Conservation (phyloP, 257 asterid genomes). For the Nicotiana otophora region DNA sequence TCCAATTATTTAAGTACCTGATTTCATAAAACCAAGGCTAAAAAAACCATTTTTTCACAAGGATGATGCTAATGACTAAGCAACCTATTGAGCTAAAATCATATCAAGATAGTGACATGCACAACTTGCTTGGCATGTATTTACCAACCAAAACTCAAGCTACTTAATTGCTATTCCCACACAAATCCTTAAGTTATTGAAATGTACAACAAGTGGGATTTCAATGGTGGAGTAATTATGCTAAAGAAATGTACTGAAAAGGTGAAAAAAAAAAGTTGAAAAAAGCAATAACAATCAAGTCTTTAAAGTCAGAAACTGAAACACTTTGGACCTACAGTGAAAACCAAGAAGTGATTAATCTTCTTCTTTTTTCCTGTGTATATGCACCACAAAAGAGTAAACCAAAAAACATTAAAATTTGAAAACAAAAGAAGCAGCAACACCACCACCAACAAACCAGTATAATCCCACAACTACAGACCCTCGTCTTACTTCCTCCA, state of each 20-base stretch:
- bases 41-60: neutral
- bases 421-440: neutral
- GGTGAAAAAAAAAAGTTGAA: neutral
- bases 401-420: neutral
- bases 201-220: constrained; percentile 6
- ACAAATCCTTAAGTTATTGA: neutral
- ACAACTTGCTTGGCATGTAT: neutral
- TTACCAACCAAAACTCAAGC: neutral
- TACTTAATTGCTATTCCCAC: neutral
- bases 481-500: no score
- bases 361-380: neutral
- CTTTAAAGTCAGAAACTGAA: neutral
- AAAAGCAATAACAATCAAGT: constrained; percentile 8
- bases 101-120: neutral
- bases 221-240: constrained; percentile 1
- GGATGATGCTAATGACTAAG: neutral
- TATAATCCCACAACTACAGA: no score
- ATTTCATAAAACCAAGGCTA: neutral
- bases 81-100: neutral
- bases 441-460: no score
- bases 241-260: constrained; percentile 4
- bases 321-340: neutral
- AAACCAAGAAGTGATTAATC: neutral
- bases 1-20: neutral
- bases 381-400: neutral